Conservation (phyloP, 805 yeast genomes). For the Teunomyces tritomae region DNA sequence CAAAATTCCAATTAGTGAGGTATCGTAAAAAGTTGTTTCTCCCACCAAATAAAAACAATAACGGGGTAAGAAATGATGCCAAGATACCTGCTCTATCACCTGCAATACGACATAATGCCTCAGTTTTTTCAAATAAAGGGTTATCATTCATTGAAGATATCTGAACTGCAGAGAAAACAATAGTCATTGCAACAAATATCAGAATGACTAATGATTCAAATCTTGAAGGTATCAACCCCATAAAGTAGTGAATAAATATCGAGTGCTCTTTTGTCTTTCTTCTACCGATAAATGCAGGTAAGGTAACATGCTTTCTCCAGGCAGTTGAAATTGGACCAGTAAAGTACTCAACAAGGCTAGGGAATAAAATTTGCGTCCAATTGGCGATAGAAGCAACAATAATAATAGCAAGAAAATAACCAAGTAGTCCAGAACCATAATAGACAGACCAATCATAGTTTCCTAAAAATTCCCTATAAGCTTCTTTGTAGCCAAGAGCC, state of each 20-base stretch:
- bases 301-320: conserved; percentile 16
- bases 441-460: conserved; percentile 22
- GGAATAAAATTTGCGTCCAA: conserved; percentile 23
- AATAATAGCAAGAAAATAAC: conserved; percentile 35
- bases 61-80: conserved; percentile 25
- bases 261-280: conserved; percentile 1
- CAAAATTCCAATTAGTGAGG: conserved; percentile 8
- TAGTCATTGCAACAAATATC: conserved; percentile 18
- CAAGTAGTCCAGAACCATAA: conserved; percentile 14
- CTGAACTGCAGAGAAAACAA: conserved; percentile 22
- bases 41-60: conserved; percentile 17
- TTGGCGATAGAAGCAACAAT: conserved; percentile 28
- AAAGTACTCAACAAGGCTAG: conserved; percentile 13
- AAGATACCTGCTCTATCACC: conserved; percentile 56
- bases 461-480: conserved; percentile 16
- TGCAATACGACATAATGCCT: conserved; percentile 21
- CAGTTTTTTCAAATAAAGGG: conserved; percentile 28
- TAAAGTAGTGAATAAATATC: conserved; percentile 12
- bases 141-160: conserved; percentile 28
- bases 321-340: conserved; percentile 16
- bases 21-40: conserved; percentile 16
- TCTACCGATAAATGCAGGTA: conserved; percentile 14
- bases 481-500: conserved; percentile 8
- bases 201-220: conserved; percentile 27
- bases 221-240: conserved; percentile 32